Percentiles rank a stretch among this genome's conserved stretches.
phyloP scores from a whole-genome alignment of 2,329 filamentous ascomycete species.

The Colletotrichum camelliae region DNA sequence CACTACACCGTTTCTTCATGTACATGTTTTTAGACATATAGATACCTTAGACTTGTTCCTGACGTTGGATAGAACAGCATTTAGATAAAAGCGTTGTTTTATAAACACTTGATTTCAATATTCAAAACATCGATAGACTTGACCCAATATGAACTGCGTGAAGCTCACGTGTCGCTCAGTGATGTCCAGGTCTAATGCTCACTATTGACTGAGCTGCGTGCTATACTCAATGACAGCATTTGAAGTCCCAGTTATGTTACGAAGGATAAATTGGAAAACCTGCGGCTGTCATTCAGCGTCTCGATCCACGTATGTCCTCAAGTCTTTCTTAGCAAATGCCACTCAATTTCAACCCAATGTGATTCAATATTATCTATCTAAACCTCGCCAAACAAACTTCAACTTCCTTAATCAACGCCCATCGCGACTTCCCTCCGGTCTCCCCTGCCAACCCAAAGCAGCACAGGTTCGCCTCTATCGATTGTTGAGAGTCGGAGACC shows the following conservation, averaged over 20 bases:
- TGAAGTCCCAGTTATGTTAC: neutral
- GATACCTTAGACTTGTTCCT: neutral
- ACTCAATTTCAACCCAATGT: rapidly evolving
- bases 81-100: neutral
- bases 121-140: neutral
- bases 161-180: neutral
- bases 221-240: neutral
- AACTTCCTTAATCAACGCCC: neutral
- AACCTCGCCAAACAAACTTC: rapidly evolving
- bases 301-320: neutral
- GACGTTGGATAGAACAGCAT: neutral
- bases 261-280: neutral
- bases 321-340: neutral
- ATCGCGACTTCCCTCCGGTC: neutral
- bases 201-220: rapidly evolving
- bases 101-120: neutral
- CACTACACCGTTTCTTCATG: neutral
- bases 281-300: neutral
- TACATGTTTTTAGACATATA: neutral
- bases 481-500: neutral
- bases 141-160: no score
- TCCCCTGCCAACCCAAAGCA: neutral
- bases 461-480: neutral
- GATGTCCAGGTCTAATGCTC: neutral
- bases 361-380: rapidly evolving